Percentiles rank a stretch among this genome's conserved stretches.
These are phyloP conservation scores for Yamadazyma sp. DNA, from an alignment of 805 yeast genomes.

Conservation along the genomic window DNA sequence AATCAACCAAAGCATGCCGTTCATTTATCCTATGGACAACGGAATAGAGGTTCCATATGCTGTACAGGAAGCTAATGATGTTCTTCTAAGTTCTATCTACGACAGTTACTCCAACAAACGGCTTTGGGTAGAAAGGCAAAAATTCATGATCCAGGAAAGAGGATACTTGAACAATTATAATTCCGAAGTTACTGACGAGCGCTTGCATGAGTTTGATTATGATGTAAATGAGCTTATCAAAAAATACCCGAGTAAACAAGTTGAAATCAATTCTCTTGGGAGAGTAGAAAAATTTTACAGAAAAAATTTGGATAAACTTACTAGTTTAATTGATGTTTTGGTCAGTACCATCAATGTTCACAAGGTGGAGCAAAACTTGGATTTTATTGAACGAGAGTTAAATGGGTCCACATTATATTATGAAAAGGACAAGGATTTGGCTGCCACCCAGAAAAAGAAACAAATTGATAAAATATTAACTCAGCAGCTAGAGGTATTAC, in stretches of 20 bases:
- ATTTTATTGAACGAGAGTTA: slow-evolving; percentile 36
- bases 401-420: slow-evolving; percentile 32
- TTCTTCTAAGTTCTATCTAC: slow-evolving; percentile 60
- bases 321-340: slow-evolving; percentile 63
- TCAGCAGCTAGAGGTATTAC: slow-evolving; percentile 52
- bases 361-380: slow-evolving; percentile 35
- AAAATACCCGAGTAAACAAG: slow-evolving; percentile 35
- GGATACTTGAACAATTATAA: slow-evolving; percentile 40
- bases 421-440: slow-evolving; percentile 6
- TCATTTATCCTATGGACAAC: slow-evolving; percentile 54
- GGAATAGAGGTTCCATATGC: slow-evolving; percentile 61
- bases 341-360: slow-evolving; percentile 62
- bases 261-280: slow-evolving; percentile 43
- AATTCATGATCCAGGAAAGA: slow-evolving; percentile 71
- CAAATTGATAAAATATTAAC: slow-evolving; percentile 26
- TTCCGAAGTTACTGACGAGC: slow-evolving; percentile 5
- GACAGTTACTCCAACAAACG: slow-evolving; percentile 70
- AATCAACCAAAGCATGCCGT: slow-evolving; percentile 65
- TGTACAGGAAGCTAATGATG: slow-evolving; percentile 73
- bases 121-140: slow-evolving; percentile 67
- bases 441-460: slow-evolving; percentile 10
- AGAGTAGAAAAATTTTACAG: slow-evolving; percentile 63
- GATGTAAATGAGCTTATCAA: slow-evolving; percentile 19
- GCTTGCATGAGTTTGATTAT: slow-evolving; percentile 36
- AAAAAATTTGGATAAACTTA: slow-evolving; percentile 51